Percentiles rank a stretch among this genome's conserved stretches.
These are phyloP conservation scores for Candida ficus DNA, from an alignment of 805 yeast species.

Conservation along the genomic window DNA sequence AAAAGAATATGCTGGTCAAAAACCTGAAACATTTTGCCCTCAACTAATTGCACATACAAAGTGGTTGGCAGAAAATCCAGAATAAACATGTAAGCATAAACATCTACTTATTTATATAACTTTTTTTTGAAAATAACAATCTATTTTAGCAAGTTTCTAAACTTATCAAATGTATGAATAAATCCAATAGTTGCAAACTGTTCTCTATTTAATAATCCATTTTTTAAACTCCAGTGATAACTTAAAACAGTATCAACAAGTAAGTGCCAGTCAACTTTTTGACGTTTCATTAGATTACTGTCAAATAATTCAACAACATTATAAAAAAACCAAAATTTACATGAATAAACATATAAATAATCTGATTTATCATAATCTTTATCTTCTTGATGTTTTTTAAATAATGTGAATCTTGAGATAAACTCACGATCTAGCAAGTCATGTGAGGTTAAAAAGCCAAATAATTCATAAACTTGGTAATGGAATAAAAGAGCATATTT, in stretches of 20 bases:
- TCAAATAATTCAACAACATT: conserved; percentile 8
- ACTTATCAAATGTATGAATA: conserved; percentile 5
- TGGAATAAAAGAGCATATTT: conserved; percentile 5
- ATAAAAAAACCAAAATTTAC: conserved; percentile 13
- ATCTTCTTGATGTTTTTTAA: conserved; percentile 9
- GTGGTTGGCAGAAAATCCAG: conserved; percentile 28
- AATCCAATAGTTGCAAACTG: conserved; percentile 13
- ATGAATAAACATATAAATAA: conserved; percentile 16
- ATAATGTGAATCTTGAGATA: conserved; percentile 6
- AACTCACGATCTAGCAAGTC: conserved; percentile 9
- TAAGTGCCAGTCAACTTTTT: conserved; percentile 5
- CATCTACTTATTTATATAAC: too few relatives aligned
- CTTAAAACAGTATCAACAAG: conserved; percentile 12
- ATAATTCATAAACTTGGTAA: conserved; percentile 12
- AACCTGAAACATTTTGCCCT: conserved; percentile 27
- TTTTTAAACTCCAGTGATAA: conserved; percentile 15
- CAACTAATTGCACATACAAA: conserved; percentile 30
- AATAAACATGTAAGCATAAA: too few relatives aligned
- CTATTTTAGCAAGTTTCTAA: conserved; percentile 6
- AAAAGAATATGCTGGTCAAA: conserved; percentile 24
- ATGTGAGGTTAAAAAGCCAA: conserved; percentile 15
- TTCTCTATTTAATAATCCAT: conserved; percentile 10
- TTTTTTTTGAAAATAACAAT: too few relatives aligned
- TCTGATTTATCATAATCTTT: conserved; percentile 10
- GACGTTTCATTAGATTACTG: conserved; percentile 1